These are phyloP conservation scores for Scedosporium aurantiacum DNA, from an alignment of 2,329 filamentous ascomycete genomes.

Conservation along the genomic window DNA sequence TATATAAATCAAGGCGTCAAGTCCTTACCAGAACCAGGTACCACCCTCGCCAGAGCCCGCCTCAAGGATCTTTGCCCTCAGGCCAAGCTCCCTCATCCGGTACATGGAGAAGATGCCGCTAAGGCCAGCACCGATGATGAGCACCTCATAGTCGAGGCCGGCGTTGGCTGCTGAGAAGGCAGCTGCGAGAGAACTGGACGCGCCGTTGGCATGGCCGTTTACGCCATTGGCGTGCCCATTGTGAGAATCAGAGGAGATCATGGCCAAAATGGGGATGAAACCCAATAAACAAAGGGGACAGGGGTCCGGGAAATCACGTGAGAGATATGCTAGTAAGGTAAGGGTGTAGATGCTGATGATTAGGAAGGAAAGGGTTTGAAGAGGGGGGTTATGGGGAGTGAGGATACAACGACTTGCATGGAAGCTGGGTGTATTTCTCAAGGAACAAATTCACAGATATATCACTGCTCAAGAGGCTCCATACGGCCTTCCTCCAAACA, in stretches of 20 bases:
- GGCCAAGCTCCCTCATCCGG: slow-evolving; percentile 26
- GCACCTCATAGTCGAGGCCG: slow-evolving; percentile 21
- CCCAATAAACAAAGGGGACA: slow-evolving; percentile 5
- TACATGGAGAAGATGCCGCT: slow-evolving; percentile 30
- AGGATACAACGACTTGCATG: slow-evolving; percentile 1
- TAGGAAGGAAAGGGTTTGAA: neutral
- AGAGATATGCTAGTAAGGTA: neutral
- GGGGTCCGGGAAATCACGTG: neutral
- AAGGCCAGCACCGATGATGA: slow-evolving; percentile 28
- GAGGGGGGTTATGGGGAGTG: neutral
- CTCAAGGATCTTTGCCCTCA: slow-evolving; percentile 26
- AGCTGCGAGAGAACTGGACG: neutral
- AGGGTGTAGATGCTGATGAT: neutral
- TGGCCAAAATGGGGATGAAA: neutral
- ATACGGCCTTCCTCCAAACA: neutral
- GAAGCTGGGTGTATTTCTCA: neutral
- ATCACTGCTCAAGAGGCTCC: neutral
- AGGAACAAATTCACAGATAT: neutral
- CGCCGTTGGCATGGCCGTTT: slow-evolving; percentile 1
- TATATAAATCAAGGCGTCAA: too few species aligned
- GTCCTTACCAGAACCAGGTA: slow-evolving; percentile 30
- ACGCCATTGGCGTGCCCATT: slow-evolving; percentile 8
- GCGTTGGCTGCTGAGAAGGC: slow-evolving; percentile 9
- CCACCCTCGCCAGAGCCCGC: slow-evolving; percentile 29
- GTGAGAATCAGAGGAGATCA: slow-evolving; percentile 6